Evolutionary conservation across 129 eudicot genomes (phyloP), one percentile per base, ranked within the genome.

Genomic region (Glebionis coronaria): DNA sequence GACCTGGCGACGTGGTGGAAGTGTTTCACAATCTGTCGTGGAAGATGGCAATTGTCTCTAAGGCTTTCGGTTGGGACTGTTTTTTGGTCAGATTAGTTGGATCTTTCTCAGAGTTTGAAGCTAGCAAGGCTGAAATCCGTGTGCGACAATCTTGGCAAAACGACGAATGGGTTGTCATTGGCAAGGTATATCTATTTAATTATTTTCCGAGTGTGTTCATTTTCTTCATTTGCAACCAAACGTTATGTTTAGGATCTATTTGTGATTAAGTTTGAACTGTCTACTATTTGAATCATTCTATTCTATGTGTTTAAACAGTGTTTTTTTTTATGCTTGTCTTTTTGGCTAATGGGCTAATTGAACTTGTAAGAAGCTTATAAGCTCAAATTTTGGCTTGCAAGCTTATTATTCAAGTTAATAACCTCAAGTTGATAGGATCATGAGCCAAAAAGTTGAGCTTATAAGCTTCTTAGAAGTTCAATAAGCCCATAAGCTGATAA

Each of bases 1-100:
- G 73, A 74, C 61, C 85, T 68, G 98, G 95, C 55, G 88, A 85
- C 44, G 85, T 91, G 38, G 82, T 84, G 23, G 96, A 91, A 88
- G 91, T 83, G 64, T 81, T 88, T 61, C 80, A 86, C 38, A 45
- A 81, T 69, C 73, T 79, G 61, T 81, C 88, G 8, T 85, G 97
- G 96, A 91, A 78, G 76, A 73, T 78, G 82, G 94, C 90, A 45
- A 76, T 78, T 4, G 75, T 91, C 28, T 71, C 80, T 62, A 76
- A 85, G 67, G 73, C 70, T 56, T 73, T 83, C 65, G 54, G 61
- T 16, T 44, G 75, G 29, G 75, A 80, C 55, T 66, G 62, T 20
- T 82, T 74, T 80, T 38, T 82, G 58, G 95, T 91, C 10, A 85
- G 89, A 79, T 70, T 88, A 55, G 77, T 82, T 73, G 98, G 96